These are phyloP conservation scores for Exobasidium rhododendri DNA, from an alignment of 1,284 basidiomycete genomes.

Conservation along the genomic window DNA sequence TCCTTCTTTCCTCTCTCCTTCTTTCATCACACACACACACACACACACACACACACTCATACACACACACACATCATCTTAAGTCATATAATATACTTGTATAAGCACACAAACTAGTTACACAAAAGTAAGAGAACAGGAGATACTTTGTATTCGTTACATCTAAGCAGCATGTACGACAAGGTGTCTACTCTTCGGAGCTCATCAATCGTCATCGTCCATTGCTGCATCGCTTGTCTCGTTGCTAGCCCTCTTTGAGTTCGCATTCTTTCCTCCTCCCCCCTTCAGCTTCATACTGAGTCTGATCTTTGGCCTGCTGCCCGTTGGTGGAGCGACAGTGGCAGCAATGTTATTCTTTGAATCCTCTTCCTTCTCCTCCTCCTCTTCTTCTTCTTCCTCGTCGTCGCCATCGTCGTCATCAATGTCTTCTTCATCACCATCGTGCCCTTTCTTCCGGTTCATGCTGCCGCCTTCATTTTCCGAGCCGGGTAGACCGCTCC, in stretches of 20 bases:
- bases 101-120: no score
- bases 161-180: no score
- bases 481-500: slow-evolving; percentile 34
- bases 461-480: not conserved
- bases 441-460: not conserved
- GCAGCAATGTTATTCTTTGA: not conserved
- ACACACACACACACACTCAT: no score
- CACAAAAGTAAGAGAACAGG: no score
- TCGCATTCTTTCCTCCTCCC: not conserved
- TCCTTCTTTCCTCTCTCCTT: no score
- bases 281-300: not conserved
- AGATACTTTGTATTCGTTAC: no score
- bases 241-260: not conserved
- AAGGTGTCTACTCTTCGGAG: no score
- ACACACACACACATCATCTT: no score
- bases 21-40: no score
- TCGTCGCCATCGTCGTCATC: slow-evolving; percentile 5
- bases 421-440: slow-evolving; percentile 10
- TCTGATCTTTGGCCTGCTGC: not conserved
- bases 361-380: no score
- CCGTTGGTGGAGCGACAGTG: not conserved
- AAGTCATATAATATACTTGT: no score
- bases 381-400: not conserved
- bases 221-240: not conserved
- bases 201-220: not conserved